A percentile compares a stretch with the other conserved stretches of the same genome.
phyloP scores from a whole-genome alignment of 106 monocot genomes.

The Agapanthus africanus region DNA sequence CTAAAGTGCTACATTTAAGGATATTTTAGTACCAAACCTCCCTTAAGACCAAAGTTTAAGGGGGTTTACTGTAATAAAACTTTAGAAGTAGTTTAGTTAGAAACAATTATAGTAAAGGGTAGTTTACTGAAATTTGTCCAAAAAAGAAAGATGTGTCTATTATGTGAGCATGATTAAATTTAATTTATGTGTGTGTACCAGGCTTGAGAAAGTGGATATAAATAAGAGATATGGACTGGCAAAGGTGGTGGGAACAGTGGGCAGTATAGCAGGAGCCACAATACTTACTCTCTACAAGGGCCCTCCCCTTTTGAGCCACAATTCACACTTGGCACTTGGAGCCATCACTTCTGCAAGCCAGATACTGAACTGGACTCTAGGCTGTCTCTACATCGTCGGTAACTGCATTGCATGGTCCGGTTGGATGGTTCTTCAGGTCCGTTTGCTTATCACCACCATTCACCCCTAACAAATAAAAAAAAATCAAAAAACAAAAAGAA shows the following conservation, averaged over 20 bases:
- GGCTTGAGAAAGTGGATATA: constrained; percentile 62
- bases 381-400: constrained; percentile 66
- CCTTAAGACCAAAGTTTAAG: too few relatives aligned
- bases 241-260: constrained; percentile 76
- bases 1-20: too few relatives aligned
- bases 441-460: too few relatives aligned
- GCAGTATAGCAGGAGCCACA: constrained; percentile 71
- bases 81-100: too few relatives aligned
- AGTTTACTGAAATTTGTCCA: too few relatives aligned
- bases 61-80: too few relatives aligned
- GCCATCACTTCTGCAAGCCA: constrained; percentile 24
- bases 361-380: constrained; percentile 75
- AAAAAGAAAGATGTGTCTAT: too few relatives aligned
- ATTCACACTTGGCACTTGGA: constrained; percentile 12
- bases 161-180: neutral
- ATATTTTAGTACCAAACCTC: too few relatives aligned
- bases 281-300: constrained; percentile 85
- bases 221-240: constrained; percentile 53
- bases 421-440: constrained; percentile 90
- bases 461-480: too few relatives aligned
- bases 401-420: constrained; percentile 76
- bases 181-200: constrained; percentile 1
- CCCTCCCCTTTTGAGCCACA: constrained; percentile 37
- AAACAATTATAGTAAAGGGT: too few relatives aligned
- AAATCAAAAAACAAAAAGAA: too few relatives aligned